Evolutionary conservation across 2,329 filamentous ascomycete species (phyloP), one percentile per base, ranked within the genome.

Genomic region (Sporothrix pallida): DNA sequence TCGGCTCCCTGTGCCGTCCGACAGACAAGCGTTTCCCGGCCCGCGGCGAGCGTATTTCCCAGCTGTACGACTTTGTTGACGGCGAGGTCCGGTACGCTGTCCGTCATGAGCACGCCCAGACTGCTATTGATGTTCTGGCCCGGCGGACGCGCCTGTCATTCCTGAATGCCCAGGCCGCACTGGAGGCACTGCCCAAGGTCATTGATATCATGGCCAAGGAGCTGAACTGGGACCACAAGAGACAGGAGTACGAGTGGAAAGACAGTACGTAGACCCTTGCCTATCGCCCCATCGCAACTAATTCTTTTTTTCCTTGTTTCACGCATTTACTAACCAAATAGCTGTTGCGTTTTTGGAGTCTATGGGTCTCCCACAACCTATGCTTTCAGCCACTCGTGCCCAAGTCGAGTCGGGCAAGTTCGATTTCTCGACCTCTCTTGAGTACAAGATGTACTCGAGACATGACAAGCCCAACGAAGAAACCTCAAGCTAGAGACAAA

Each of bases 161-260:
- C 84, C 84, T 98, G 78, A 97, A 97, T 80, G 94, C 94, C 7
- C 93, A 97, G 82, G 94, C 94, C 12, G 92, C 94, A 0, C 89
- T 98, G 12, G 94, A 97, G 83, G 91, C 94, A 1, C 87, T 97
- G 58, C 95, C 95, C 3, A 87, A 84, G 74, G 89, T 98, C 73
- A 97, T 98, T 79, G 95, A 98, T 80, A 87, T 97, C 75, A 97
- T 98, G 95, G 87, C 86, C 44, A 89, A 92, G 78, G 94, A 98
- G 84, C 85, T 97, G 74, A 87, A 90, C 74, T 98, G 94, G 95
- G 89, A 91, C 79, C 84, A 81, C 73, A 86, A 86, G 77, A 86
- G 95, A 76, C 92, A 93, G 83, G 91, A 95, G 5, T 78, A 87
- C 17, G 94, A 97, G 82, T 97, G 94, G 94, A 80, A 90, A 97